phyloP scores from a whole-genome alignment of 768 basidiomycete species.

The Chalciporus piperatus region DNA sequence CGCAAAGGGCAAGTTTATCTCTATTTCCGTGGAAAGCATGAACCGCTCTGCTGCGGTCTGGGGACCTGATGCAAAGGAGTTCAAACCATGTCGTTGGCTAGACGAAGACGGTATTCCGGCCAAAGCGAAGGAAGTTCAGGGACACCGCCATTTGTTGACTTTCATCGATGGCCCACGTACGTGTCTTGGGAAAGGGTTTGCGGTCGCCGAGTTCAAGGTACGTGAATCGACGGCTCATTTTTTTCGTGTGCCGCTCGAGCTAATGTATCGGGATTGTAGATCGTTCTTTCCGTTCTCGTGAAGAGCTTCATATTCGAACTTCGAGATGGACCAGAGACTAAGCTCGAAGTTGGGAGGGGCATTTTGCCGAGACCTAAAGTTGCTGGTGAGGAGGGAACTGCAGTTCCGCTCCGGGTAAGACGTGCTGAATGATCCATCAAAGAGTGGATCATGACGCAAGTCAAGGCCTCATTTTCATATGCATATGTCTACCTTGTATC shows the following conservation, averaged over 20 bases:
- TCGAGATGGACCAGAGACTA: constrained; percentile 15
- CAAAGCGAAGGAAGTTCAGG: constrained; percentile 42
- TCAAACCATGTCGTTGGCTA: constrained; percentile 67
- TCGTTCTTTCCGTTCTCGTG: constrained; percentile 44
- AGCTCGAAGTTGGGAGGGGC: constrained; percentile 11
- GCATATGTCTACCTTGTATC: neutral
- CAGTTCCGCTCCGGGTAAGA: constrained; percentile 32
- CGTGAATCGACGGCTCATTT: neutral
- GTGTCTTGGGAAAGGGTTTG: constrained; percentile 50
- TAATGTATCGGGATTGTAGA: constrained; percentile 23
- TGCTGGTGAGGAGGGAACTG: constrained; percentile 24
- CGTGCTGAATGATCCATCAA: constrained; percentile 13
- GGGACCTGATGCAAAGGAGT: constrained; percentile 58
- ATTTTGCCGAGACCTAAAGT: constrained; percentile 20
- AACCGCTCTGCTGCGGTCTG: constrained; percentile 56
- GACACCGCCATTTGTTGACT: constrained; percentile 48
- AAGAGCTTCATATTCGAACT: constrained; percentile 26
- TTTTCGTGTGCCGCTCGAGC: neutral
- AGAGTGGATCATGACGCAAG: too few species aligned
- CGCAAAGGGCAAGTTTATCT: constrained; percentile 45
- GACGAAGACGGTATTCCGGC: constrained; percentile 24
- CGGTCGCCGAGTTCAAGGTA: constrained; percentile 37
- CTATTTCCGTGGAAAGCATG: constrained; percentile 42
- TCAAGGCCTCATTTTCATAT: neutral
- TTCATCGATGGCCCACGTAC: constrained; percentile 52